Evolutionary conservation across 2,329 filamentous ascomycete species (phyloP).

Genomic region (Fusarium metavorans): DNA sequence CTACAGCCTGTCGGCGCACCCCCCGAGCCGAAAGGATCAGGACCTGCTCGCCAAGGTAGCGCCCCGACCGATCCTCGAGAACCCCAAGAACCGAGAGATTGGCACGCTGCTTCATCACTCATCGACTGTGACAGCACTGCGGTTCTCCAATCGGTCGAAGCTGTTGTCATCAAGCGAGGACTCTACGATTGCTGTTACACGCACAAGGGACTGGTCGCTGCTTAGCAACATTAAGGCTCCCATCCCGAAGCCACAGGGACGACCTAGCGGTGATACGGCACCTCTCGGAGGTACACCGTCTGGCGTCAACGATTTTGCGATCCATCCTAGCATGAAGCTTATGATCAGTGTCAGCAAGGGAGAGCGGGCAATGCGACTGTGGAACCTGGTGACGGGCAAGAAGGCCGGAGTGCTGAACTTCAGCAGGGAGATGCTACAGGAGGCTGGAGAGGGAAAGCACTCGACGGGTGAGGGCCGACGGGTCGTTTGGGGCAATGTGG

Average conservation of each 20-base stretch:
- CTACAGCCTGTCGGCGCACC: constrained; percentile 84
- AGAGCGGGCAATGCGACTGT: constrained; percentile 91
- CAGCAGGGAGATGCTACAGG: constrained; percentile 75
- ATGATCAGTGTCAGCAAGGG: constrained; percentile 94
- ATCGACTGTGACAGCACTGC: constrained; percentile 81
- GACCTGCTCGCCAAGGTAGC: constrained; percentile 75
- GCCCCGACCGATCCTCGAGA: constrained; percentile 82
- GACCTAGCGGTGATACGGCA: constrained; percentile 91
- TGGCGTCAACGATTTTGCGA: constrained; percentile 95
- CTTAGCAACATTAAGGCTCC: constrained; percentile 91
- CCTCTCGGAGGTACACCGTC: constrained; percentile 82
- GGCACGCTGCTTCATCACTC: constrained; percentile 89
- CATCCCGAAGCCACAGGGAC: constrained; percentile 80
- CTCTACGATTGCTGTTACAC: constrained; percentile 88
- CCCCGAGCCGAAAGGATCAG: constrained; percentile 67
- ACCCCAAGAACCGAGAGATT: constrained; percentile 87
- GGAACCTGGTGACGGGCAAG: constrained; percentile 97
- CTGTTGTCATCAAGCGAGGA: constrained; percentile 90
- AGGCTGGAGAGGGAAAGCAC: constrained; percentile 81
- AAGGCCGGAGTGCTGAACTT: constrained; percentile 95
- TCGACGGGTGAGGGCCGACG: constrained; percentile 84
- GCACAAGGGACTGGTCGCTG: constrained; percentile 89
- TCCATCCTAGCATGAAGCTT: constrained; percentile 95
- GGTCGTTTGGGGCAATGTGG: constrained; percentile 82
- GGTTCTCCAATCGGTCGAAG: constrained; percentile 88